phyloP scores from a whole-genome alignment of 768 basidiomycete genomes.

The Suillus subalutaceus region DNA sequence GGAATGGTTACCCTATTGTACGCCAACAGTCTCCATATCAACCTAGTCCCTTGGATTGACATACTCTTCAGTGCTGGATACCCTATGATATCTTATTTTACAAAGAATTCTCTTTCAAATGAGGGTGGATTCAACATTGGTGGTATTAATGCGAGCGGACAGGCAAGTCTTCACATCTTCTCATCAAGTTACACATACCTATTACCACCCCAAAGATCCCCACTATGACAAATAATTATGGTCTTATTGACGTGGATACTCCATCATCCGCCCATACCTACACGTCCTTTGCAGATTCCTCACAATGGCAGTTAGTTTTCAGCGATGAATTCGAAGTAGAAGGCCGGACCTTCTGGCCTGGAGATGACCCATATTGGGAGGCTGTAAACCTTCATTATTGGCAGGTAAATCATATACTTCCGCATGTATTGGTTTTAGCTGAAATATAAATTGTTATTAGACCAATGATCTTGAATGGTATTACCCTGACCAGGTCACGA shows the following conservation, averaged over 20 bases:
- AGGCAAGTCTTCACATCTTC: constrained; percentile 41
- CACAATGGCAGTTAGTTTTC: constrained; percentile 69
- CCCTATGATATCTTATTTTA: constrained; percentile 62
- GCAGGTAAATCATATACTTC: constrained; percentile 41
- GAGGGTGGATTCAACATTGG: constrained; percentile 73
- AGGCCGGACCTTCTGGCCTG: constrained; percentile 76
- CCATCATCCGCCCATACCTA: constrained; percentile 60
- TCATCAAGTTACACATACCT: constrained; percentile 4
- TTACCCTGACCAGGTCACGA: constrained; percentile 77
- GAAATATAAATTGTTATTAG: constrained; percentile 30
- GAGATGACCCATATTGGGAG: constrained; percentile 91
- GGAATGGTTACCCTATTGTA: constrained; percentile 66
- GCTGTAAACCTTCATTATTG: constrained; percentile 83
- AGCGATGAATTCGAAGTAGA: constrained; percentile 88
- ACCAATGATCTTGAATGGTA: constrained; percentile 89
- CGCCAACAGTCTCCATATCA: constrained; percentile 23
- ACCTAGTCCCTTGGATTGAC: constrained; percentile 5
- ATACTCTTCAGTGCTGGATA: constrained; percentile 55
- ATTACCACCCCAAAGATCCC: constrained; percentile 47
- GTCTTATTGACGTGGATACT: constrained; percentile 78
- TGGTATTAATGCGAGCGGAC: constrained; percentile 76
- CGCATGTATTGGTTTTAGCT: neutral
- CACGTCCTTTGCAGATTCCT: constrained; percentile 54
- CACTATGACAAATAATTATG: constrained; percentile 60
- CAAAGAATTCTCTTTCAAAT: constrained; percentile 43